These are phyloP conservation scores for Neurospora crassa DNA, from an alignment of 2,329 filamentous ascomycete species.

Conservation along the genomic window DNA sequence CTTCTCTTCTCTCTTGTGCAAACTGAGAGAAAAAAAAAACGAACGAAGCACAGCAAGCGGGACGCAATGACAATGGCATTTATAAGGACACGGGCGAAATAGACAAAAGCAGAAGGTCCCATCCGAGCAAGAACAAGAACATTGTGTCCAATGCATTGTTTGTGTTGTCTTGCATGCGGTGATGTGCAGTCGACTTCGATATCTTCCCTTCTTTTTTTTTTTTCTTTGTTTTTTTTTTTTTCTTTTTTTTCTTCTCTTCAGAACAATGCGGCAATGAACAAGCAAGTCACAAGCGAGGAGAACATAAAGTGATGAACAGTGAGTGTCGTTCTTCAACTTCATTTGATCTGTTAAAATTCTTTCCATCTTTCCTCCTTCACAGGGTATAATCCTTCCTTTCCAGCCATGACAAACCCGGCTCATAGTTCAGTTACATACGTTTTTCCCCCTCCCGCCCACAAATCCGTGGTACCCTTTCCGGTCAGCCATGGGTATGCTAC, in stretches of 20 bases:
- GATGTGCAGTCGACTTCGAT: background rate
- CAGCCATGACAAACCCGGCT: background rate
- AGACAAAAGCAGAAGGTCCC: background rate
- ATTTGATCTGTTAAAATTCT: background rate
- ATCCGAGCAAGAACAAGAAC: background rate
- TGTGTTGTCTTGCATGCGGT: background rate
- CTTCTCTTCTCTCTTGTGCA: background rate
- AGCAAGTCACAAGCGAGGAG: background rate
- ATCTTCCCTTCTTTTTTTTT: too few relatives aligned
- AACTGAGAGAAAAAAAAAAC: background rate
- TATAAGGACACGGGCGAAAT: background rate
- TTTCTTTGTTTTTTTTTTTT: too few relatives aligned
- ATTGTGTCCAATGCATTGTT: background rate
- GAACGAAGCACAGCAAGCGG: background rate
- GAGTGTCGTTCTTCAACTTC: background rate
- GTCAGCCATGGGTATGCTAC: background rate
- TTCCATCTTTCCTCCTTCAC: background rate
- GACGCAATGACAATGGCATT: background rate
- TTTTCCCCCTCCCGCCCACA: background rate
- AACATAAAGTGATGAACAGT: background rate
- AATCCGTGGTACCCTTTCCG: background rate
- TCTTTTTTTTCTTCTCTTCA: too few relatives aligned
- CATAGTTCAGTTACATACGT: background rate
- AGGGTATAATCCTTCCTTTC: background rate
- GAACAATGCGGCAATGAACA: background rate